These are phyloP conservation scores for Aspergillus uvarum DNA, from an alignment of 2,329 filamentous ascomycete genomes.

Conservation along the genomic window DNA sequence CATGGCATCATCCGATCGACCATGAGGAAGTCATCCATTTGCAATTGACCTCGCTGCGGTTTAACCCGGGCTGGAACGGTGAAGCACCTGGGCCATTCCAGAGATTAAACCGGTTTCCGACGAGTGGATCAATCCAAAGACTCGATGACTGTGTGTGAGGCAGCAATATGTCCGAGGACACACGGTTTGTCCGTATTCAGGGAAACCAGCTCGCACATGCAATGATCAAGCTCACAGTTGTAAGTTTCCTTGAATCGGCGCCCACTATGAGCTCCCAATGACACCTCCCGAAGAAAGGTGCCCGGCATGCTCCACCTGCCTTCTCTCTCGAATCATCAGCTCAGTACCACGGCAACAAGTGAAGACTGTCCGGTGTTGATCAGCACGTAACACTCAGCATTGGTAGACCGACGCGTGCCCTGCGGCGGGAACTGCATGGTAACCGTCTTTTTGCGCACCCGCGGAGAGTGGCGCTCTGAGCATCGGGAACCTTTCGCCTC, in stretches of 20 bases:
- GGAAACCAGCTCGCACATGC: constrained; percentile 17
- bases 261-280: constrained; percentile 47
- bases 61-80: constrained; percentile 25
- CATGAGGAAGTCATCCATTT: constrained; percentile 43
- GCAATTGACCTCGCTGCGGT: constrained; percentile 58
- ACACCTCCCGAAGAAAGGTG: constrained; percentile 47
- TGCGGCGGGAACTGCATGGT: constrained; percentile 47
- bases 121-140: constrained; percentile 51
- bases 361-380: constrained; percentile 58
- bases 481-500: constrained; percentile 37
- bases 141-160: constrained; percentile 49
- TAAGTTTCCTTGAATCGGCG: constrained; percentile 5
- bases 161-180: constrained; percentile 14
- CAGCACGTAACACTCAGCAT: constrained; percentile 59
- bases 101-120: constrained; percentile 50
- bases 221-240: constrained; percentile 13
- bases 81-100: constrained; percentile 5
- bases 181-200: constrained; percentile 37
- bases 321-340: constrained; percentile 43
- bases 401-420: constrained; percentile 55
- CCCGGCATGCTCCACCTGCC: constrained; percentile 52
- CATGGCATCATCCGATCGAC: constrained; percentile 27
- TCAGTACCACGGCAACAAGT: constrained; percentile 40
- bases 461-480: constrained; percentile 43
- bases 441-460: constrained; percentile 43